Base-by-base conservation (phyloP, 345 rosid species). In the Gossypium sturtianum region DNA sequence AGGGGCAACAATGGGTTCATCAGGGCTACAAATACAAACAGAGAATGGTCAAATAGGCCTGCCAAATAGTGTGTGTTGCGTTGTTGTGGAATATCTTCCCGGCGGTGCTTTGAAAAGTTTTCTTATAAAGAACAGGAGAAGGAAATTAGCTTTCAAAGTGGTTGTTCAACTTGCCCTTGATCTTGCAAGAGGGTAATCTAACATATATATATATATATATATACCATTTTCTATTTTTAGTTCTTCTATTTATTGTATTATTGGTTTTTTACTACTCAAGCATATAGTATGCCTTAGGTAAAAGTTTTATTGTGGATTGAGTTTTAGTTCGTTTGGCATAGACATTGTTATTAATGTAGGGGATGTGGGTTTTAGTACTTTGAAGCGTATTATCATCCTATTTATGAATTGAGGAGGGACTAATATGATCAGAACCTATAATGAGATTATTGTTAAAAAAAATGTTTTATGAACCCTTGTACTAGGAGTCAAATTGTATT, bases 1-100 rank as follows among this genome's bases (percentile, higher is more conserved):
- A 65, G 99, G 99, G 72, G 99, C 99, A 29, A 87, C 93, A 74
- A 91, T 91, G 97, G 99, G 98, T 57, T 87, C 99, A 47, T 83
- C 97, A 6, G 97, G 84, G 17, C 83, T 89, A 62, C 92, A 80
- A 69, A 75, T 93, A 81, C 98, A 95, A 83, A 89, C 97, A 2
- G 94, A 88, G 64, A 87, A 82, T 83, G 98, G 97, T 77, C 94
- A 83, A 72, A 86, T 89, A 66, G 86, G 85, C 77, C 82, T 95
- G 97, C 98, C 99, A 74, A 89, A 76, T 82, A 93, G 89, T 67
- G 75, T 95, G 9, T 93, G 99, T 43, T 95, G 99, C 87, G 98
- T 93, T 81, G 93, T 93, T 57, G 99, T 95, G 82, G 99, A 95
- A 72, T 95, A 95, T 85, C 97, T 93, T 71, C 91, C 92, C 5